Evolutionary conservation across 192 early-diverging fungal species (phyloP), one percentile per base, ranked within the genome.

Genomic region (Gryganskiella cystojenkinii): DNA sequence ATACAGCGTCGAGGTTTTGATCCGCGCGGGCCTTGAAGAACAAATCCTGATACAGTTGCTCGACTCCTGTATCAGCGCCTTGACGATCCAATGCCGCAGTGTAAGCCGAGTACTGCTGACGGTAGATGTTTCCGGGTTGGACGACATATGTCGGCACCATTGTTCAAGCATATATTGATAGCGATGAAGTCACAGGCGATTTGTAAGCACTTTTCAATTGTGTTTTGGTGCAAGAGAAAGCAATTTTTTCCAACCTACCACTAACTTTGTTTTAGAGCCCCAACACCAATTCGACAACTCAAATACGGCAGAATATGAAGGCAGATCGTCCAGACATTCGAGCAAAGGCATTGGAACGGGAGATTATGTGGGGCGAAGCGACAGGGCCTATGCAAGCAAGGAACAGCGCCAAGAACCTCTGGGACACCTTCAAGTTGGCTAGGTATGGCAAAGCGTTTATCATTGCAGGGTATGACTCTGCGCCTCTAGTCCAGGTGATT

Each of bases 41-140:
- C n/a, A 70, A 30, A 4, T 22, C 42, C 2, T 56, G 52, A 27
- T 80, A 80, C 4, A 15, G 22, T 4, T 0, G 20, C n/a, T 71
- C 62, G 4, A 24, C 55, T 1, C 8, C 34, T n/a, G 30, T 44
- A n/a, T 42, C 34, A 3, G n/a, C 35, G 11, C 35, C 17, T n/a
- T 22, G 34, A 1, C 42, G 1, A n/a, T 68, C 66, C 20, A 75
- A n/a, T 8, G 33, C 19, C 13, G 45, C 71, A 2, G 75, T 47
- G 52, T 78, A 83, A 0, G 51, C 63, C 8, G 47, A 56, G 46
- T 83, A 68, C 64, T 52, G 56, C 24, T 53, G 52, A 27, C 62
- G 24, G 28, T 67, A 83, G 37, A 24, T 53, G 1, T 47, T 6
- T 40, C 70, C 61, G 22, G 69, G 72, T 0, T 20, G 33, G 19